Evolutionary conservation across 805 yeast genomes (phyloP).

Genomic region (Komagataella phaffii): DNA sequence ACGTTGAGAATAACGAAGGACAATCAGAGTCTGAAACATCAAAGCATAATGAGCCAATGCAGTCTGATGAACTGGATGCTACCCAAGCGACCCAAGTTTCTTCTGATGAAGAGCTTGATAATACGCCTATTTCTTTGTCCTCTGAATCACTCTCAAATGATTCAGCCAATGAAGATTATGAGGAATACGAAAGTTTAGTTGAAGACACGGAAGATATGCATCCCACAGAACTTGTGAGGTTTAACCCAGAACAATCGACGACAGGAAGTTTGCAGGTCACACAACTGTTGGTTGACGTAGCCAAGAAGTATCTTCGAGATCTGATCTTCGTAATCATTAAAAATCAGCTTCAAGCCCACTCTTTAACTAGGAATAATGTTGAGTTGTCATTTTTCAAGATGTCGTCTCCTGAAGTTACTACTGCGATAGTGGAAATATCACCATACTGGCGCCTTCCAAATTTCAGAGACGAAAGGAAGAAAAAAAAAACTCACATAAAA

Average conservation of each 20-base stretch:
- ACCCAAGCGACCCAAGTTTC: neutral
- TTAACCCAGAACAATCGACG: neutral
- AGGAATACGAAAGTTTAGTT: neutral
- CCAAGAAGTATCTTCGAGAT: neutral
- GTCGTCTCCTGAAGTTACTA: neutral
- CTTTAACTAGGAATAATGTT: neutral
- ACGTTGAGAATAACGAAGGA: neutral
- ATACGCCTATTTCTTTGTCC: neutral
- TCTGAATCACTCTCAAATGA: neutral
- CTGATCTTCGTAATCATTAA: neutral
- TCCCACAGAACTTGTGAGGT: neutral
- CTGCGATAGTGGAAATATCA: neutral
- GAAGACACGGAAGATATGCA: neutral
- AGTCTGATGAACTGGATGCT: neutral
- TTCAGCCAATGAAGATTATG: neutral
- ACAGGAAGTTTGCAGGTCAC: neutral
- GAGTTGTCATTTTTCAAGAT: neutral
- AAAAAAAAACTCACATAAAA: neutral
- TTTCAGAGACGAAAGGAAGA: neutral
- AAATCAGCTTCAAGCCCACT: neutral
- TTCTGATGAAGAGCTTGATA: neutral
- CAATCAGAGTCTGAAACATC: too few relatives aligned
- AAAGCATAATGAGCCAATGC: neutral
- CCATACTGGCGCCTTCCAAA: neutral
- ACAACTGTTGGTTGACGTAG: neutral